Evolutionary conservation across 768 basidiomycete species (phyloP), one percentile per base, ranked within the genome.

Genomic region (Austroboletus eburneus): DNA sequence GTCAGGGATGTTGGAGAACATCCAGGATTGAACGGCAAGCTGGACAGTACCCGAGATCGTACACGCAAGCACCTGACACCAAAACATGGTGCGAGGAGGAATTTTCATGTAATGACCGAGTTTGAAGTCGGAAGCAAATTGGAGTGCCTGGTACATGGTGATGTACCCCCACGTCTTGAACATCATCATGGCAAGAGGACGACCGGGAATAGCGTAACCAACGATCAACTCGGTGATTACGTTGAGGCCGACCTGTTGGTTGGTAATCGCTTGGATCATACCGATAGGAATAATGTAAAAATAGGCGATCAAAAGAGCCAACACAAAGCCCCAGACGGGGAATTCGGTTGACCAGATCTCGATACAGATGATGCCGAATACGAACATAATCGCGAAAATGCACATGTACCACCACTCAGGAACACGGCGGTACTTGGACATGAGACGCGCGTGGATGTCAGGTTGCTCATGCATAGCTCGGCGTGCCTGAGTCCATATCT

Each of bases 261-360:
- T 90, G 24, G 87, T 90, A 52, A 88, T 79, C 1, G 86, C 85
- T 55, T 87, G 81, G 49, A 90, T 87, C 78, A 71, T 67, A 54
- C 85, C 87, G 45, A 85, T 79, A 12, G 91, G 91, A 39, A 93
- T 78, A 48, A 84, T 75, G 56, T 90, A 91, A 55, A 85, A 58
- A 54, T 70, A 74, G 0, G 79, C 67, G 24, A 79, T 70, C 23
- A 70, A 5, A 24, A 76, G 58, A 4, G 67, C 50, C 22, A 75
- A 42, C 33, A 76, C 57, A 51, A 75, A 73, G 5, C 69, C 74
- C 73, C 75, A 75, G 16, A 72, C 68, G 13, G 57, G 62, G 48
- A 68, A 59, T 24, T 72, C 62, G 12, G 83, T 77, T n/a, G 78
- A 74, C 82, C 82, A 86, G 13, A 82, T 58, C 58, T 79, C 73